These are phyloP conservation scores for Haplosporangium sp. DNA, from an alignment of 371 early-diverging fungal genomes.

Conservation along the genomic window DNA sequence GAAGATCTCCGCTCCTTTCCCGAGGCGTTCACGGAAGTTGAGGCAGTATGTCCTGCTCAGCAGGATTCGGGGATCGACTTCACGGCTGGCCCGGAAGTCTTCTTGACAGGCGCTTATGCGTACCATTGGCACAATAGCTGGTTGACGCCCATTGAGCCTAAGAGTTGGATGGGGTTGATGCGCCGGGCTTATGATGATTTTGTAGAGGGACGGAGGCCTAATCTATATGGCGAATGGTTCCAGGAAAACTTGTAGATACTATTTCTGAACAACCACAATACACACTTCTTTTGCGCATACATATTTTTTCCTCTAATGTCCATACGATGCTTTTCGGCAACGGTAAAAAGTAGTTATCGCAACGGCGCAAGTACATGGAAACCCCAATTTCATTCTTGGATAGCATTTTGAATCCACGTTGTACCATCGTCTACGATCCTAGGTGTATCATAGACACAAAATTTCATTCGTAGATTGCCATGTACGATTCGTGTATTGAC, in stretches of 20 bases:
- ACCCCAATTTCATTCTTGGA: no score
- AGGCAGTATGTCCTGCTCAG: constrained; percentile 31
- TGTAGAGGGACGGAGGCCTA: constrained; percentile 32
- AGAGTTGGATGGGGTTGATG: constrained; percentile 52
- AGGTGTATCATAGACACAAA: no score
- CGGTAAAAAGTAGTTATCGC: no score
- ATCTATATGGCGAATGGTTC: constrained; percentile 45
- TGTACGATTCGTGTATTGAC: no score
- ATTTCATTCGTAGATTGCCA: no score
- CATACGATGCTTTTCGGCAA: no score
- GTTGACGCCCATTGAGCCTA: constrained; percentile 25
- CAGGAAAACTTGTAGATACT: constrained; percentile 21
- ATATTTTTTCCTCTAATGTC: no score
- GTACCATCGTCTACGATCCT: no score
- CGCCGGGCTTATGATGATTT: constrained; percentile 39
- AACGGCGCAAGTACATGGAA: no score
- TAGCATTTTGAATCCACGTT: no score
- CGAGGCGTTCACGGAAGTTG: constrained; percentile 18
- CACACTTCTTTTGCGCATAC: no score
- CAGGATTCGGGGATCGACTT: background rate
- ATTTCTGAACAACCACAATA: no score
- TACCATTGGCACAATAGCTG: constrained; percentile 56
- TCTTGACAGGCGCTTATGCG: constrained; percentile 46
- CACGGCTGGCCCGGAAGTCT: constrained; percentile 46
- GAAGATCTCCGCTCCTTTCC: constrained; percentile 36